Conservation (phyloP, 2,329 filamentous ascomycete species). For the Furcasterigmium sp. region DNA sequence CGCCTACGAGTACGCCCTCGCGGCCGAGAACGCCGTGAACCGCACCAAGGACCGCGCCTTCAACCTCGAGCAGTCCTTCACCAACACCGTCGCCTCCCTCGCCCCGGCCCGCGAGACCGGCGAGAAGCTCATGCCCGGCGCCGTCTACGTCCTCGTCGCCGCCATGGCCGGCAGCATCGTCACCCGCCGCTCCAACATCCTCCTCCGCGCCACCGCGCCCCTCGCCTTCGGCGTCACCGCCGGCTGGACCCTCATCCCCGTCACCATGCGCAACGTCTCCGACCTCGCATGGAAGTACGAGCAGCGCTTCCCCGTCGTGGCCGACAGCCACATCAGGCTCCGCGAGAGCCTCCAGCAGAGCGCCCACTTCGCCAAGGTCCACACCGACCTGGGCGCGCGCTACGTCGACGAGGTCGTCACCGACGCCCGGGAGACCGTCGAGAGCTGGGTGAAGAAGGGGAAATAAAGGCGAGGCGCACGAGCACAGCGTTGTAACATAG, state of each 20-base stretch:
- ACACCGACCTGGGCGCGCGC: conserved; percentile 63
- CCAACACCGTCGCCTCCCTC: conserved; percentile 79
- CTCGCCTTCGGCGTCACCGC: conserved; percentile 75
- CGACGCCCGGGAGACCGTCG: conserved; percentile 68
- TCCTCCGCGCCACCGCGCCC: conserved; percentile 73
- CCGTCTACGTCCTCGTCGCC: conserved; percentile 87
- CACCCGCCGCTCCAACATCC: conserved; percentile 77
- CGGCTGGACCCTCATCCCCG: conserved; percentile 77
- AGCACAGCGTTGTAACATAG: conserved; percentile 10
- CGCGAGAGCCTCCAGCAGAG: conserved; percentile 65
- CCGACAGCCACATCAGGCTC: conserved; percentile 71
- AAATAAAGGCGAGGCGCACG: conserved; percentile 45
- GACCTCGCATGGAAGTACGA: conserved; percentile 90
- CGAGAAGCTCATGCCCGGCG: conserved; percentile 84
- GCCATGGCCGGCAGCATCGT: conserved; percentile 94
- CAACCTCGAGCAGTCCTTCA: conserved; percentile 82
- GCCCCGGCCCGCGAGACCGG: conserved; percentile 80
- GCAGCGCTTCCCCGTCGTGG: conserved; percentile 77
- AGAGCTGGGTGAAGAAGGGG: conserved; percentile 89
- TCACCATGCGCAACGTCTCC: conserved; percentile 85
- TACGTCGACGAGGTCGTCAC: conserved; percentile 79
- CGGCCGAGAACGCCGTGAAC: conserved; percentile 80
- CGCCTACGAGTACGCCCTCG: conserved; percentile 69
- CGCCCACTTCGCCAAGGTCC: conserved; percentile 68
- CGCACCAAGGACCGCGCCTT: conserved; percentile 74